Evolutionary conservation across 1,284 basidiomycete species (phyloP).

Genomic region (Irpex lacteus): DNA sequence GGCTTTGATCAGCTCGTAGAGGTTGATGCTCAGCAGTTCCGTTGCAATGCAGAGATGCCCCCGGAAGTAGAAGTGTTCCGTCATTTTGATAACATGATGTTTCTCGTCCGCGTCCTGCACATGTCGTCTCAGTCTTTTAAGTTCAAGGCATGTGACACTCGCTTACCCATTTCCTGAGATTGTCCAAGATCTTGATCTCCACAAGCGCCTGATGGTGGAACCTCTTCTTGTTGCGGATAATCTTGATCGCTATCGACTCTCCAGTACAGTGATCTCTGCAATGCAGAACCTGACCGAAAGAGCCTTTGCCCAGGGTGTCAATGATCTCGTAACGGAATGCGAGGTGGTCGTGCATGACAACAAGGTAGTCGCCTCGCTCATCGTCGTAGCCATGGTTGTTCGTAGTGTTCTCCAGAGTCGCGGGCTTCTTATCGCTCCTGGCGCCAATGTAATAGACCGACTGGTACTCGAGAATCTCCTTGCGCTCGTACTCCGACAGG

Average conservation of each 20-base stretch:
- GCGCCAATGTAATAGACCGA: slow-evolving; percentile 85
- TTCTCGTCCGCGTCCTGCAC: slow-evolving; percentile 91
- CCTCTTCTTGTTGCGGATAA: slow-evolving; percentile 98
- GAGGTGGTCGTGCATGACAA: slow-evolving; percentile 90
- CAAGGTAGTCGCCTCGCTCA: slow-evolving; percentile 95
- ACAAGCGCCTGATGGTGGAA: slow-evolving; percentile 99
- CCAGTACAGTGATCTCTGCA: slow-evolving; percentile 98
- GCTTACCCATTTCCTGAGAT: slow-evolving; percentile 89
- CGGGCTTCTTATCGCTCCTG: slow-evolving; percentile 78
- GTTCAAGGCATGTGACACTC: slow-evolving; percentile 26
- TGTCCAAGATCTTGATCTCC: slow-evolving; percentile 98
- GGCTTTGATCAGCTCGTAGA: slow-evolving; percentile 99
- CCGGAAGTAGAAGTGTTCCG: slow-evolving; percentile 97
- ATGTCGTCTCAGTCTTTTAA: not conserved
- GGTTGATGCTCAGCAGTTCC: slow-evolving; percentile 96
- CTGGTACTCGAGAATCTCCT: slow-evolving; percentile 89
- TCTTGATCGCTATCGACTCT: slow-evolving; percentile 96
- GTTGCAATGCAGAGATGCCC: slow-evolving; percentile 98
- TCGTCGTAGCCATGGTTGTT: slow-evolving; percentile 99
- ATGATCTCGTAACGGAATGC: slow-evolving; percentile 95
- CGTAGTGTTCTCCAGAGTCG: slow-evolving; percentile 66
- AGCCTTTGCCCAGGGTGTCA: slow-evolving; percentile 93
- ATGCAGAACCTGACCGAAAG: slow-evolving; percentile 96
- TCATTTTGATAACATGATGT: slow-evolving; percentile 98
- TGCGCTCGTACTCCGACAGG: slow-evolving; percentile 84